phyloP scores from a whole-genome alignment of 2,329 filamentous ascomycete species.

The Bipolaris sorokiniana region DNA sequence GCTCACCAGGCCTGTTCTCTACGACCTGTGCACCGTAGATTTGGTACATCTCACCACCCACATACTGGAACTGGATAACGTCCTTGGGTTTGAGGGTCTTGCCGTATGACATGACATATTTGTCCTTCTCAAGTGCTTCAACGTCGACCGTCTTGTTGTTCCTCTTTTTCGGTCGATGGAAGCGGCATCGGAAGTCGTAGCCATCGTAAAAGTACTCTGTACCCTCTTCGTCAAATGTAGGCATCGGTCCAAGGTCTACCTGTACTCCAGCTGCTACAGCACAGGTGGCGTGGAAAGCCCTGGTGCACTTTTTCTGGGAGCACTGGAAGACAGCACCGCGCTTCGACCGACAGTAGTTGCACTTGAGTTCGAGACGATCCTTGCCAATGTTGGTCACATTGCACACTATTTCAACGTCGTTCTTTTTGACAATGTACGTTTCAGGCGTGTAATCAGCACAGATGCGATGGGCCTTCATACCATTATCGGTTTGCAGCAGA shows the following conservation, averaged over 20 bases:
- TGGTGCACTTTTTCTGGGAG: constrained; percentile 89
- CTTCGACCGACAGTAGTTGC: constrained; percentile 91
- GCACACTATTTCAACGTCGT: constrained; percentile 71
- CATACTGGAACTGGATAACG: constrained; percentile 84
- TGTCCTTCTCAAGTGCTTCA: constrained; percentile 72
- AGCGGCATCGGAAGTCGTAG: constrained; percentile 92
- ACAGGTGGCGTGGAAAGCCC: constrained; percentile 94
- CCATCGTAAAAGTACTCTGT: constrained; percentile 91
- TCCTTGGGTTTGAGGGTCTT: constrained; percentile 72
- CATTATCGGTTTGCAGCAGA: constrained; percentile 86
- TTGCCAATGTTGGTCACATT: constrained; percentile 84
- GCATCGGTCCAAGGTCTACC: constrained; percentile 83
- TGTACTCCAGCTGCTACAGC: constrained; percentile 90
- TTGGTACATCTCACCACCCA: constrained; percentile 76
- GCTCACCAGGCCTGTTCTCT: constrained; percentile 79
- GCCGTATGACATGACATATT: constrained; percentile 71
- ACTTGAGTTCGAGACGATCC: constrained; percentile 88
- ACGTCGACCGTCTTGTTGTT: constrained; percentile 76
- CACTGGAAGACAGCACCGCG: constrained; percentile 97
- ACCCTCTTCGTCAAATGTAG: constrained; percentile 87
- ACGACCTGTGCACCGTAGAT: constrained; percentile 90
- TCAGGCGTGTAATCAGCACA: constrained; percentile 93
- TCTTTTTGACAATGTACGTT: constrained; percentile 77
- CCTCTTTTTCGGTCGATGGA: constrained; percentile 89
- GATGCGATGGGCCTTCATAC: constrained; percentile 82